Base-by-base conservation (phyloP, 768 basidiomycete genomes). In the Lentinula lateritia region DNA sequence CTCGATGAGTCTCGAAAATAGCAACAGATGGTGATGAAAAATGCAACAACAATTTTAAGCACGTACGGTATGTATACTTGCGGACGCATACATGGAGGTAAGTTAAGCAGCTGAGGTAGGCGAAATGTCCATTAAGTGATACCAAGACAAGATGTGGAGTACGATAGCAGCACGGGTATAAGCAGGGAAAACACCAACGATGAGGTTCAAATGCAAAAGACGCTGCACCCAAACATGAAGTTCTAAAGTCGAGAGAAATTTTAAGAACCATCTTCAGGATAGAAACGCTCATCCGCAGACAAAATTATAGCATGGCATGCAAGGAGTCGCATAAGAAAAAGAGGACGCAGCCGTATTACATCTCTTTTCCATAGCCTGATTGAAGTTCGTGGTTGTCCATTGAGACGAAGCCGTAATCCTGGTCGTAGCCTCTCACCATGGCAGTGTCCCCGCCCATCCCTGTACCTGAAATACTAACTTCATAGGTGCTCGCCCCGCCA, bases 331-430 rank as follows among this genome's bases (percentile, higher is more conserved):
- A 50, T 39, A 0, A 39, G 13, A 13, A 50, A 28, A 6, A 0
- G 20, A 9, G 12, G 20, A 50, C 10, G 32, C 48, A 10, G 10
- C 48, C 4, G 2, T 9, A 18, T 20, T 20, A 59, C 46, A 60
- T 60, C n/a, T 57, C 62, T 43, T 62, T 58, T 56, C 42, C 57
- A 35, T 62, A 58, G 1, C 62, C 62, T 12, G 43, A 48, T 52
- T 52, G 39, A 34, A 63, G 52, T 61, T 90, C 73, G 69, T 90
- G 87, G 71, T 90, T 89, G 73, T 86, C 89, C 88, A 91, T 88
- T 68, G 82, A 80, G 69, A 91, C 89, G 76, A 85, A 92, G 63
- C 88, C 90, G 78, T 90, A 91, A 80, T 91, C 89, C 74, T 90
- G 90, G 69, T 60, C 59, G 28, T 60, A 60, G 5, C 59, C 59